Base-by-base conservation (phyloP, 352 stramenopile species). In the Phytophthora ohioensis region DNA sequence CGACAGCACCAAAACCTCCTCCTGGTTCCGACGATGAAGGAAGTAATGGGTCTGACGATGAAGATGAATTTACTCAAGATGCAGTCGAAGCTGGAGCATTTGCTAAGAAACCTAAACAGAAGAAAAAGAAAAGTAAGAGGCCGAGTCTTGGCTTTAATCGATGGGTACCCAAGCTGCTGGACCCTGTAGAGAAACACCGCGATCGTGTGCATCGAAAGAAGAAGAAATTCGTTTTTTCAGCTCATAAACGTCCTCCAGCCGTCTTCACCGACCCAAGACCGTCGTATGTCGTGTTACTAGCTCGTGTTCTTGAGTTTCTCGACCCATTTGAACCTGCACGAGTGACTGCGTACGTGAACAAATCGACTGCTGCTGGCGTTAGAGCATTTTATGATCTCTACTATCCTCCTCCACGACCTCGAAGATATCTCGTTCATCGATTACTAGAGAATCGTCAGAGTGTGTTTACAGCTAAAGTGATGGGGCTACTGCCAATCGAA, bases 131-230 rank as follows among this genome's bases (percentile, higher is more conserved):
- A 11, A 65, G n/a, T 30, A 67, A 56, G 39, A 59, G 32, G 49
- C 9, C 13, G 8, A 77, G 67, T 49, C 45, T 67, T 3, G 71
- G 52, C 12, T n/a, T 66, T 10, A 75, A 64, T 42, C 64, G 57
- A 10, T 87, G 79, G 79, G 79, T 87, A 36, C 65, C 76, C 7
- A 84, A 87, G 62, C 55, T 87, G 32, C 69, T 89, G 0, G 73
- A 87, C 31, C 71, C 78, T 32, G 70, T 62, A 12, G 70, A 75
- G 31, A 67, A 75, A 10, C 64, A 71, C 30, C 72, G 73, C 5
- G 78, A 87, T 45, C 70, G 71, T 30, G 69, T 86, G 0, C 57
- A 81, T 27, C 45, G 38, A 10, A 84, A 78, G 57, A 81, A 80
- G 34, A 75, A 75, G 21, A 76, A 67, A 36, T 55, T 38, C 5